Base-by-base conservation (phyloP, 495 filamentous ascomycete genomes). In the Pyrenula aspistea region DNA sequence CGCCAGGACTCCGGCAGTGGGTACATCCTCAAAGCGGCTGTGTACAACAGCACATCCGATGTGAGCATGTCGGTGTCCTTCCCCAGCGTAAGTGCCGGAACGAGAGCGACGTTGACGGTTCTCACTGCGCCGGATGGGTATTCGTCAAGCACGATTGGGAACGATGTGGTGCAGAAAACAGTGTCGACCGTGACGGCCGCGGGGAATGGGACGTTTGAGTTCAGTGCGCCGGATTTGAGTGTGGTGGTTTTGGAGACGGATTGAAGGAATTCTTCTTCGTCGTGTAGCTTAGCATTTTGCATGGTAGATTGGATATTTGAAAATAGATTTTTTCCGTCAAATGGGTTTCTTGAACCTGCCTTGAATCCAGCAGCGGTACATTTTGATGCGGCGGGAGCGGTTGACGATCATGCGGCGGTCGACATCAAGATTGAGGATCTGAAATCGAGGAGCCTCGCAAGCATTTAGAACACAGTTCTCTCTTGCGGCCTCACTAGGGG, bases 311-410 rank as follows among this genome's bases (percentile, higher is more conserved):
- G n/a, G n/a, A n/a, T n/a, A n/a, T n/a, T n/a, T 42, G 15, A 15
- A 42, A 42, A 42, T 19, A 19, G 49, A 19, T 19, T 2, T 42
- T 42, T 42, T 42, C 31, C n/a, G n/a, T 42, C 31, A 42, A 8
- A 47, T 4, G 65, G 81, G 79, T 71, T 96, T 98, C 57, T 69
- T 75, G 67, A 97, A 96, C 12, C 84, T 83, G 21, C 88, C 94
- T 67, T 98, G 93, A 67, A 97, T 84, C 93, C 93, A 80, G 74
- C 91, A 96, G 49, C 93, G 84, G 72, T 96, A 96, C 93, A 98
- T 98, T 72, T 97, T 97, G 10, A 96, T 70, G 69, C 89, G 84
- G 61, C 82, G 83, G 56, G 88, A 85, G 49, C 93, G 84, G 67
- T 98, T 98, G 56, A 98, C 91, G 51, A 98, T 75, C 73, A 98